Evolutionary conservation across 2,329 filamentous ascomycete genomes (phyloP).

Genomic region (Tolypocladium amazonense): DNA sequence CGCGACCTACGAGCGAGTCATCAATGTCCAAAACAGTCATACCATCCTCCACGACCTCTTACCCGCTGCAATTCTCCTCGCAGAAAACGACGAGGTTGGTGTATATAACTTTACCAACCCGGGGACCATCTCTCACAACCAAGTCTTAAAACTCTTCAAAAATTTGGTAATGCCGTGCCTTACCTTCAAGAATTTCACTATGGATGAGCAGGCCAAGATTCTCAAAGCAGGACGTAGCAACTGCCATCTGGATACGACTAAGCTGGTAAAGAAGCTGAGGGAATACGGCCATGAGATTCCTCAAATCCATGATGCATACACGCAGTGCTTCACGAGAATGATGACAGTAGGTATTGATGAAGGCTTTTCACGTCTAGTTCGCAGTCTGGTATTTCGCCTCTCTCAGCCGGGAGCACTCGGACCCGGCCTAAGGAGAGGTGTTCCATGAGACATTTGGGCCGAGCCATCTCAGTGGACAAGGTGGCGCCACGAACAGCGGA

Average conservation of each 20-base stretch:
- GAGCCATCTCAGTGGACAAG: no score
- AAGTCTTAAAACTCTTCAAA: constrained; percentile 52
- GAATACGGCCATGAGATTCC: constrained; percentile 48
- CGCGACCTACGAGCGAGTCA: constrained; percentile 50
- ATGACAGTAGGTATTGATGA: constrained; percentile 42
- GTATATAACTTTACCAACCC: constrained; percentile 64
- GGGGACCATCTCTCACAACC: constrained; percentile 60
- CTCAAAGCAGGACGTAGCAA: constrained; percentile 59
- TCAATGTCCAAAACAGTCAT: constrained; percentile 60
- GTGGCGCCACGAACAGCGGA: no score
- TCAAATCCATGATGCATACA: constrained; percentile 52
- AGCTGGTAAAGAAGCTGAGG: constrained; percentile 48
- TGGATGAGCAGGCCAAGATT: constrained; percentile 56
- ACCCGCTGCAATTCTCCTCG: constrained; percentile 47
- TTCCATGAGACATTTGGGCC: no score
- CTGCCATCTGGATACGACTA: constrained; percentile 52
- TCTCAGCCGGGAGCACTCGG: no score
- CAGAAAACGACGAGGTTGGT: constrained; percentile 50
- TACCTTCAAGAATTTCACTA: constrained; percentile 54
- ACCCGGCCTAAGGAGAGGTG: no score
- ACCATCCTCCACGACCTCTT: constrained; percentile 55
- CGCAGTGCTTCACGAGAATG: constrained; percentile 53
- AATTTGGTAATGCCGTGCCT: constrained; percentile 51
- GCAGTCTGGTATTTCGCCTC: no score
- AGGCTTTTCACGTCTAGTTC: no score